Conservation (phyloP, 1,284 basidiomycete genomes). For the Ceratobasidium sp. region DNA sequence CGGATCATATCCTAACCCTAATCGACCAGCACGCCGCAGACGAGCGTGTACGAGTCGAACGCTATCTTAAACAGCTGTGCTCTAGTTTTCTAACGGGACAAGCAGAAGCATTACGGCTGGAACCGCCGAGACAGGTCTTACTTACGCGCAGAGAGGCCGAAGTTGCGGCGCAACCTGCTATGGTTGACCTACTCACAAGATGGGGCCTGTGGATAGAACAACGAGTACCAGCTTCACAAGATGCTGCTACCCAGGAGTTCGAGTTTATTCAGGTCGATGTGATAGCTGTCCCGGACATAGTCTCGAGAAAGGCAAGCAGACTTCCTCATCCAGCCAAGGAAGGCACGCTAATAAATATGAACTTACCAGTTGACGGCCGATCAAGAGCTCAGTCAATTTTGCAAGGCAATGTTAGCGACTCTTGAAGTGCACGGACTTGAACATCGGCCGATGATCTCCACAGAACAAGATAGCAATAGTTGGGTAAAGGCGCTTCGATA, state of each 20-base stretch:
- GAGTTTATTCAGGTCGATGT: conserved; percentile 58
- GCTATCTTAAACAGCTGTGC: conserved; percentile 80
- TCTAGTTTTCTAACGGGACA: conserved; percentile 66
- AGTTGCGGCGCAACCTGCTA: conserved; percentile 61
- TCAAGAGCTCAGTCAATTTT: conserved; percentile 74
- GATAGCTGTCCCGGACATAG: conserved; percentile 54
- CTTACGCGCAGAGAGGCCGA: conserved; percentile 73
- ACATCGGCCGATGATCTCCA: conserved; percentile 27
- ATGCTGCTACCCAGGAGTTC: conserved; percentile 21
- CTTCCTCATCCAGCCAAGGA: neutral
- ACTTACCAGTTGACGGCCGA: conserved; percentile 69
- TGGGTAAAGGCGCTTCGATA: conserved; percentile 82
- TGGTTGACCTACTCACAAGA: conserved; percentile 66
- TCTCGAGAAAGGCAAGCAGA: conserved; percentile 32
- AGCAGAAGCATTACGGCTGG: conserved; percentile 55
- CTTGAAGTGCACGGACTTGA: conserved; percentile 56
- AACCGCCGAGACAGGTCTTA: conserved; percentile 69
- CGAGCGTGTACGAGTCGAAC: conserved; percentile 90
- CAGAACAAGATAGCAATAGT: conserved; percentile 56
- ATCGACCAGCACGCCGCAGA: conserved; percentile 98
- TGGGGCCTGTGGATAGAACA: conserved; percentile 80
- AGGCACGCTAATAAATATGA: no score
- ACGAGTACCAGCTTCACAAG: neutral
- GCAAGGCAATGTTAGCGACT: conserved; percentile 73
- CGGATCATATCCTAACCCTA: conserved; percentile 68